Evolutionary conservation across 176 grass and related monocot species (phyloP).

Genomic region (Saccharum officinarum): DNA sequence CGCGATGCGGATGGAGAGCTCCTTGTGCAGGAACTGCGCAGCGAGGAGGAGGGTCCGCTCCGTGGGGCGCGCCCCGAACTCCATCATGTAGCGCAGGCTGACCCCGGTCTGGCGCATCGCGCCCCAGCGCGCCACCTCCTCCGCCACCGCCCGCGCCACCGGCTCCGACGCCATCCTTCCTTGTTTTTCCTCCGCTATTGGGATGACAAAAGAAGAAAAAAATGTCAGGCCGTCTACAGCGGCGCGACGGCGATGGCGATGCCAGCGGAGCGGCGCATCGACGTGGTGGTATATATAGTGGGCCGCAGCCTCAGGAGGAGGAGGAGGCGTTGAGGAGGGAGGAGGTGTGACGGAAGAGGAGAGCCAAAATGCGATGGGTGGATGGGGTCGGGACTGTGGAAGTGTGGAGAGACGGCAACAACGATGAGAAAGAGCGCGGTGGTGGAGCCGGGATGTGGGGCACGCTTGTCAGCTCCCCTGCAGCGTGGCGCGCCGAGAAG

Average conservation of each 20-base stretch:
- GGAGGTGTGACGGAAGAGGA: slow-evolving; percentile 3
- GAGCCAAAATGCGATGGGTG: background rate
- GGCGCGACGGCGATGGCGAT: background rate
- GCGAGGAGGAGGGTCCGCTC: slow-evolving; percentile 59
- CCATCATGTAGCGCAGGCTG: slow-evolving; percentile 83
- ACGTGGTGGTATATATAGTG: background rate
- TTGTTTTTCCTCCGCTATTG: background rate
- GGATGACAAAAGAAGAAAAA: background rate
- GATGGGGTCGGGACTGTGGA: background rate
- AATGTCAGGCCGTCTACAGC: background rate
- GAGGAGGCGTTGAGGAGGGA: background rate
- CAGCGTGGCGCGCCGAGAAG: background rate
- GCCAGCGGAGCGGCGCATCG: slow-evolving; percentile 23
- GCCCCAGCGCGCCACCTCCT: slow-evolving; percentile 77
- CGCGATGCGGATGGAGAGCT: slow-evolving; percentile 81
- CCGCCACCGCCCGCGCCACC: slow-evolving; percentile 44
- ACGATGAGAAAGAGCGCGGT: background rate
- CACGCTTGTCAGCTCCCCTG: background rate
- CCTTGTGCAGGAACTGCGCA: slow-evolving; percentile 82
- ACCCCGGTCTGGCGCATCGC: slow-evolving; percentile 79
- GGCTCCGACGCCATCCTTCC: slow-evolving; percentile 49
- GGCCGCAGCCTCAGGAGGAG: accelerated
- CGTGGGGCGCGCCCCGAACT: slow-evolving; percentile 72
- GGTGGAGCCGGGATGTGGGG: background rate
- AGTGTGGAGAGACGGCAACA: background rate